Evolutionary conservation across 164 flowering plant genomes (phyloP), one percentile per base, ranked within the genome.

Genomic region (Aristolochia contorta): DNA sequence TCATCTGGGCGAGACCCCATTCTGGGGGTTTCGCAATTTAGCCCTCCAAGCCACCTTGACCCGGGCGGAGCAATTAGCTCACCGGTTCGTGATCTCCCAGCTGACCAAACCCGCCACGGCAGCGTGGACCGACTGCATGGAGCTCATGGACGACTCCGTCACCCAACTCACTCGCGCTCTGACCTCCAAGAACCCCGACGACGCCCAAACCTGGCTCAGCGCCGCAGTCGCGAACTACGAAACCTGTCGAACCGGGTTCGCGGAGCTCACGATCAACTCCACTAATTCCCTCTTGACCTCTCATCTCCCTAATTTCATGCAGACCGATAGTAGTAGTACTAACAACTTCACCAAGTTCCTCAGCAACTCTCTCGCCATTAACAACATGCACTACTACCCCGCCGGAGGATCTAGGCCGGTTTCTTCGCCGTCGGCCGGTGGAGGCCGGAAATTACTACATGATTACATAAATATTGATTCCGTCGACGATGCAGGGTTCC

Each of bases 71-170:
- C 49, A 55, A n/a, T n/a, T n/a, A 25, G 80, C 75, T 8, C 78
- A 76, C 59, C 54, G 50, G 47, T 74, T 72, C 22, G 16, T 50
- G n/a, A 65, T 71, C 50, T 70, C 74, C 30, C 64, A n/a, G n/a
- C n/a, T 76, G 20, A 56, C 71, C 22, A 50, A 68, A 19, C 69
- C 55, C 54, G 75, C 71, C 62, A 72, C 68, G 63, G 16, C 58
- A 7, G 91, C 87, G 6, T 81, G 78, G 84, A 47, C 65, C 0
- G 91, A 85, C 53, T 83, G 91, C 46, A 15, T 80, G 60, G 83
- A 85, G 70, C 82, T 85, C 13, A 75, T 74, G 21, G 80, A 77
- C 45, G 78, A 83, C 61, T 61, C 84, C 0, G 54, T 83, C 1
- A 16, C 52, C 21, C 69, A 68, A 12, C 74, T 85, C 7, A 79